phyloP scores from a whole-genome alignment of 2,329 filamentous ascomycete species.

The Epichloe elymi region DNA sequence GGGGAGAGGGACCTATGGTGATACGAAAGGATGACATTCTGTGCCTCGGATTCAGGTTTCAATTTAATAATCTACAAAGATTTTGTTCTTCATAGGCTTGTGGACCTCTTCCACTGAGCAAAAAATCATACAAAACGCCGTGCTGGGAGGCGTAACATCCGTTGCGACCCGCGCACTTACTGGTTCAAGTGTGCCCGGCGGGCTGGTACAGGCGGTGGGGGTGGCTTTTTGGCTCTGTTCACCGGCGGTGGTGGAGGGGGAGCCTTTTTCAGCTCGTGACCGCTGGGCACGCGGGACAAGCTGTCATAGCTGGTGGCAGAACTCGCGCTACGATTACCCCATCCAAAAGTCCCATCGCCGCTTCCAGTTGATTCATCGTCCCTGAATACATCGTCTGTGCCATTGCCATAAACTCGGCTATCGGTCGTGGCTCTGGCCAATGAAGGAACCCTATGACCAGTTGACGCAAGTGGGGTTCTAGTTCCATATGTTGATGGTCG shows the following conservation, averaged over 20 bases:
- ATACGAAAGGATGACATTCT: background rate
- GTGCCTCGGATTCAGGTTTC: background rate
- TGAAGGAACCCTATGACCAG: constrained; percentile 22
- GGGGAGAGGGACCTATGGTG: background rate
- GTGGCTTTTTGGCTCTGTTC: constrained; percentile 31
- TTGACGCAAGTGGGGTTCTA: constrained; percentile 7
- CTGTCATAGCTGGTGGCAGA: constrained; percentile 44
- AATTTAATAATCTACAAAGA: background rate
- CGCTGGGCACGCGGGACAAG: constrained; percentile 14
- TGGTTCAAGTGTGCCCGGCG: constrained; percentile 15
- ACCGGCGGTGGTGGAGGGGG: constrained; percentile 40
- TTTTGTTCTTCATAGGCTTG: background rate
- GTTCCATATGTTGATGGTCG: constrained; percentile 2
- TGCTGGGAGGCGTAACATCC: background rate
- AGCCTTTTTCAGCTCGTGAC: constrained; percentile 36
- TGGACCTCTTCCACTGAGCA: too few relatives aligned
- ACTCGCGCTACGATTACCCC: constrained; percentile 37
- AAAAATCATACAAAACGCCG: background rate
- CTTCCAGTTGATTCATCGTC: constrained; percentile 38
- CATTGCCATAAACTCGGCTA: constrained; percentile 13
- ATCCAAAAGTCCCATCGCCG: constrained; percentile 38
- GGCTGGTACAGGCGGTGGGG: constrained; percentile 21
- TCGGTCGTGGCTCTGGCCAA: constrained; percentile 31
- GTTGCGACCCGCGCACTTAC: constrained; percentile 4
- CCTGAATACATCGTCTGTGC: constrained; percentile 31